These are phyloP conservation scores for Xylariales sp. DNA, from an alignment of 2,329 filamentous ascomycete genomes.

Conservation along the genomic window DNA sequence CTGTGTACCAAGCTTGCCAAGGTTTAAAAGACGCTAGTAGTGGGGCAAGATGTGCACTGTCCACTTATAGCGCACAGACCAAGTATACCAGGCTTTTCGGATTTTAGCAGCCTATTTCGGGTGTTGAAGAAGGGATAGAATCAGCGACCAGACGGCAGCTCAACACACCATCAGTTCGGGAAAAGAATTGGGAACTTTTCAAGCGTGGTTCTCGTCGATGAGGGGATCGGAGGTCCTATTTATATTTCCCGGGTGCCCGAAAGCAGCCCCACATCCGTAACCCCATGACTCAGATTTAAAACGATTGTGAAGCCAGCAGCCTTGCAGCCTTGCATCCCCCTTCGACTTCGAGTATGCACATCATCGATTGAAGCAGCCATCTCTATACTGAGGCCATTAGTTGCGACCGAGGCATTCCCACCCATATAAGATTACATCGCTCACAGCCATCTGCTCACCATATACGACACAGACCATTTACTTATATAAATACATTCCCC, in stretches of 20 bases:
- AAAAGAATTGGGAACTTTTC: constrained; percentile 11
- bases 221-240: constrained; percentile 25
- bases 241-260: constrained; percentile 24
- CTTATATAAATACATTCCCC: too few species aligned
- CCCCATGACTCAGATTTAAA: constrained; percentile 4
- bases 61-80: constrained; percentile 8
- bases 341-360: not conserved
- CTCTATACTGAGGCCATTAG: not conserved
- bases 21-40: too few species aligned
- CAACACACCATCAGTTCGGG: constrained; percentile 15
- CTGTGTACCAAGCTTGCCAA: too few species aligned
- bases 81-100: not conserved
- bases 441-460: too few species aligned
- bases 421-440: too few species aligned
- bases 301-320: too few species aligned
- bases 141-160: constrained; percentile 14
- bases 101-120: constrained; percentile 6
- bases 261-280: constrained; percentile 1
- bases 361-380: not conserved
- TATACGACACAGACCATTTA: not conserved
- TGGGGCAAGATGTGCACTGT: too few species aligned
- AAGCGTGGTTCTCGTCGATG: constrained; percentile 7
- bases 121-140: not conserved
- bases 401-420: not conserved
- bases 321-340: constrained; percentile 3